Conservation (phyloP, 2,329 filamentous ascomycete genomes). For the Raffaelea albimanens region DNA sequence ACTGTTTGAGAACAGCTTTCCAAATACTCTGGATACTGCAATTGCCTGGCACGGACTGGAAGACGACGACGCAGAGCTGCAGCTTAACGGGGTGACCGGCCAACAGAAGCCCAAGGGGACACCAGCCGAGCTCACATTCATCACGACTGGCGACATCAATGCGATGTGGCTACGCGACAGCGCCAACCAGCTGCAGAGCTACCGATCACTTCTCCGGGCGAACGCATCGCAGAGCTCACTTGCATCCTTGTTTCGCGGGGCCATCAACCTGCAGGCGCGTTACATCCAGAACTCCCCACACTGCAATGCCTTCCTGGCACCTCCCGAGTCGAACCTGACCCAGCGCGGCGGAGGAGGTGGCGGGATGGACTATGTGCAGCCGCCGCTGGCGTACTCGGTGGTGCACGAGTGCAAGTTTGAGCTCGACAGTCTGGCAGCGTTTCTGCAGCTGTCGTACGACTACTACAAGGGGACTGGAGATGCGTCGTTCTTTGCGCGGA, state of each 20-base stretch:
- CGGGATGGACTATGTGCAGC: slow-evolving; percentile 12
- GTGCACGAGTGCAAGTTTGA: slow-evolving; percentile 90
- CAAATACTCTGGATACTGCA: slow-evolving; percentile 48
- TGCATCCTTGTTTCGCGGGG: slow-evolving; percentile 53
- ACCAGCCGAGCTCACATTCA: slow-evolving; percentile 58
- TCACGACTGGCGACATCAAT: slow-evolving; percentile 30
- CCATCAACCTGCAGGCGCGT: slow-evolving; percentile 55
- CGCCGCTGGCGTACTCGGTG: slow-evolving; percentile 46
- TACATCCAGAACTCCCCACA: slow-evolving; percentile 58
- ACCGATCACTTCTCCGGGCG: slow-evolving; percentile 43
- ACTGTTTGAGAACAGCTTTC: slow-evolving; percentile 67
- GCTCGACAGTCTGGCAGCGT: slow-evolving; percentile 80
- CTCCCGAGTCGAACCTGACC: slow-evolving; percentile 42
- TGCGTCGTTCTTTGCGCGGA: slow-evolving; percentile 49
- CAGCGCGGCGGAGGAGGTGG: slow-evolving; percentile 19
- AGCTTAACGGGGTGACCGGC: slow-evolving; percentile 40
- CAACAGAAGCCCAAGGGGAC: slow-evolving; percentile 28
- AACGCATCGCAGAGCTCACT: slow-evolving; percentile 40
- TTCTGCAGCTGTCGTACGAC: slow-evolving; percentile 70
- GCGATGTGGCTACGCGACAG: slow-evolving; percentile 78
- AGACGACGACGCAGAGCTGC: too few relatives aligned
- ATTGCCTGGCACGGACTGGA: slow-evolving; percentile 12
- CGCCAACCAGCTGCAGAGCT: slow-evolving; percentile 57
- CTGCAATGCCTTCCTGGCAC: slow-evolving; percentile 77
- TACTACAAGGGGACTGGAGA: too few relatives aligned